phyloP scores from a whole-genome alignment of 371 early-diverging fungal genomes.

The Mucor indicus region DNA sequence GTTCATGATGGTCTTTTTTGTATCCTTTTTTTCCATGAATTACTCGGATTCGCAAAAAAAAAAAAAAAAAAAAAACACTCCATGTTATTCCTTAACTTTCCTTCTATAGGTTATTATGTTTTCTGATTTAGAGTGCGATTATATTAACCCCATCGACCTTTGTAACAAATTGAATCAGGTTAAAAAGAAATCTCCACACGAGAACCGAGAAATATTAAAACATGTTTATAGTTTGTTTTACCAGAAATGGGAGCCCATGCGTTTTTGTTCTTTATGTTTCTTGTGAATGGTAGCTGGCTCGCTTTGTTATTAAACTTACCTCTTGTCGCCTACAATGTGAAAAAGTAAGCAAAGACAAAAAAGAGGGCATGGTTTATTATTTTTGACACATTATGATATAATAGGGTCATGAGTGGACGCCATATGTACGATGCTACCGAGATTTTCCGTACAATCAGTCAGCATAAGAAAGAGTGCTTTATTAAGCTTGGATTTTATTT shows the following conservation, averaged over 20 bases:
- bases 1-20: constrained; percentile 94
- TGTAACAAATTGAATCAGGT: constrained; percentile 95
- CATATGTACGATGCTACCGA: constrained; percentile 97
- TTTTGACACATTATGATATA: not conserved
- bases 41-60: not conserved
- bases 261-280: constrained; percentile 77
- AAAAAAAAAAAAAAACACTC: too few species aligned
- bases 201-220: not conserved
- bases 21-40: constrained; percentile 42
- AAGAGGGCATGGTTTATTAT: not conserved
- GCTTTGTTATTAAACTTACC: constrained; percentile 84
- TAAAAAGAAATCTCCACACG: constrained; percentile 3
- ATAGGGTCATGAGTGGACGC: constrained; percentile 72
- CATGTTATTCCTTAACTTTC: constrained; percentile 2
- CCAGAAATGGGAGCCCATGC: constrained; percentile 89
- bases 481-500: constrained; percentile 94
- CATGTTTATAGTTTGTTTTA: constrained; percentile 74
- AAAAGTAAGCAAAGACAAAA: constrained; percentile 62
- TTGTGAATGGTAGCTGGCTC: constrained; percentile 86
- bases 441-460: constrained; percentile 88
- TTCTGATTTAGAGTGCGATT: constrained; percentile 94
- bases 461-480: constrained; percentile 93
- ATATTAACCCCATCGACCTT: constrained; percentile 97
- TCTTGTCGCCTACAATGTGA: constrained; percentile 78
- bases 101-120: constrained; percentile 82